A percentile compares a stretch with the other conserved stretches of the same genome.
Evolutionary conservation across 202 grass and related monocot species (phyloP).

Genomic region (Eragrostis tef): DNA sequence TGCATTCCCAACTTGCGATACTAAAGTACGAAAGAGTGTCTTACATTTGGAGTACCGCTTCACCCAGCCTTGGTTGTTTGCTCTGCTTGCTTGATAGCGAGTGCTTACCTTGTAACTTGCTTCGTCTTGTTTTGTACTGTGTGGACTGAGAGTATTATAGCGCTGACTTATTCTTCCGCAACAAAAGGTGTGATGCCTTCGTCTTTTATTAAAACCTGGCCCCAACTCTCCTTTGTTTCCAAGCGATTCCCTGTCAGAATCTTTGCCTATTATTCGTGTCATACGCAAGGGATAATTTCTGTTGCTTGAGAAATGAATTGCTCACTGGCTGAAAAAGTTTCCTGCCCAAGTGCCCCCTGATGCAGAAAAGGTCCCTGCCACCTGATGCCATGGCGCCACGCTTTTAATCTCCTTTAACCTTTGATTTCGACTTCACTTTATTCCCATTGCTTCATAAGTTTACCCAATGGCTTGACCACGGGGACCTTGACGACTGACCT

Average conservation of each 20-base stretch:
- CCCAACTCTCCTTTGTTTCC: not conserved
- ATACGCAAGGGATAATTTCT: slow-evolving; percentile 44
- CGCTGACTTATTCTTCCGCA: slow-evolving; percentile 4
- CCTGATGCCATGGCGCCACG: slow-evolving; percentile 39
- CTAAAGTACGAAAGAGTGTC: not conserved
- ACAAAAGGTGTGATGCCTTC: not conserved
- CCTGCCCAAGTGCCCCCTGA: slow-evolving; percentile 5
- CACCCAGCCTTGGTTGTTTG: not conserved
- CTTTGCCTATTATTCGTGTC: slow-evolving; percentile 1
- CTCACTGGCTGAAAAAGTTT: not conserved
- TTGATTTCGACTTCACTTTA: slow-evolving; percentile 26
- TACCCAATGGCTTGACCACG: slow-evolving; percentile 11
- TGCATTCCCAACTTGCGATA: slow-evolving; percentile 21
- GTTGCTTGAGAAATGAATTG: slow-evolving; percentile 35
- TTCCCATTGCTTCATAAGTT: not conserved
- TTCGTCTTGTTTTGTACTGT: slow-evolving; percentile 9
- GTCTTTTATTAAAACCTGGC: not conserved
- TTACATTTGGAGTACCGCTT: not conserved
- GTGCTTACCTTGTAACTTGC: slow-evolving; percentile 12
- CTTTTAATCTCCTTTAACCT: slow-evolving; percentile 43
- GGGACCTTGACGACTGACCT: slow-evolving; percentile 8
- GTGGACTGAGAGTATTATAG: not conserved
- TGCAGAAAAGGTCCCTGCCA: slow-evolving; percentile 32
- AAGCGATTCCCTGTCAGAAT: slow-evolving; percentile 38
- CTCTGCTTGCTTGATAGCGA: not conserved